These are phyloP conservation scores for Metschnikowia orientalis DNA, from an alignment of 805 yeast genomes.

Conservation along the genomic window DNA sequence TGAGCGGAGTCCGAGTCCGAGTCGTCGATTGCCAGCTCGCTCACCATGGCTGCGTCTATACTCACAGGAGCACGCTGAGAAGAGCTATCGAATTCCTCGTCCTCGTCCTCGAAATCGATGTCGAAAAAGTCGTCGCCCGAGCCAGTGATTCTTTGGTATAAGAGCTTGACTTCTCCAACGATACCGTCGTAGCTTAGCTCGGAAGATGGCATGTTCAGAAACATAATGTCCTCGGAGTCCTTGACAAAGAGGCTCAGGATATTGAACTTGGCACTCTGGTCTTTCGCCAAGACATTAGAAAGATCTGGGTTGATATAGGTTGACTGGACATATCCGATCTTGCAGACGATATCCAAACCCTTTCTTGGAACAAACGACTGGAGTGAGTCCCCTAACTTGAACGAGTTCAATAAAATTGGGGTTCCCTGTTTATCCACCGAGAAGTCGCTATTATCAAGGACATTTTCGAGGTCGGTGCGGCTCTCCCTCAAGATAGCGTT, in stretches of 20 bases:
- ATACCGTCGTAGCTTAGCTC: conserved; percentile 92
- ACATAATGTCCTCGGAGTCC: conserved; percentile 26
- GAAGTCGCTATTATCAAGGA: conserved; percentile 31
- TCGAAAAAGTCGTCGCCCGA: conserved; percentile 94
- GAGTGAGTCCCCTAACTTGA: conserved; percentile 79
- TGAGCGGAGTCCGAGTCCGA: conserved; percentile 24
- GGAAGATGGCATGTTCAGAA: conserved; percentile 65
- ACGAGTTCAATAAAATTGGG: conserved; percentile 65
- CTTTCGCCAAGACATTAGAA: conserved; percentile 33
- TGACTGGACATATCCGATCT: conserved; percentile 37
- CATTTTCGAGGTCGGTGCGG: conserved; percentile 47
- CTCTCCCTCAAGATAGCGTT: conserved; percentile 77
- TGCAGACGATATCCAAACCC: conserved; percentile 44
- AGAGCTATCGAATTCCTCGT: conserved; percentile 40
- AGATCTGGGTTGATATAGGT: conserved; percentile 36
- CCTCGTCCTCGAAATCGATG: conserved; percentile 94
- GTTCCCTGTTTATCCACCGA: conserved; percentile 44
- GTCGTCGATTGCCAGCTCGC: conserved; percentile 20
- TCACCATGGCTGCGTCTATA: conserved; percentile 13
- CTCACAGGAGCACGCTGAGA: conserved; percentile 1
- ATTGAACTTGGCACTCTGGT: conserved; percentile 22
- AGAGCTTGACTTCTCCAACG: conserved; percentile 69
- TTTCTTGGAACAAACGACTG: conserved; percentile 81
- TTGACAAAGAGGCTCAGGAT: conserved; percentile 16
- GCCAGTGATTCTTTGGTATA: conserved; percentile 81